phyloP scores from a whole-genome alignment of 768 basidiomycete genomes.

The Hygrophoropsis aurantiaca region DNA sequence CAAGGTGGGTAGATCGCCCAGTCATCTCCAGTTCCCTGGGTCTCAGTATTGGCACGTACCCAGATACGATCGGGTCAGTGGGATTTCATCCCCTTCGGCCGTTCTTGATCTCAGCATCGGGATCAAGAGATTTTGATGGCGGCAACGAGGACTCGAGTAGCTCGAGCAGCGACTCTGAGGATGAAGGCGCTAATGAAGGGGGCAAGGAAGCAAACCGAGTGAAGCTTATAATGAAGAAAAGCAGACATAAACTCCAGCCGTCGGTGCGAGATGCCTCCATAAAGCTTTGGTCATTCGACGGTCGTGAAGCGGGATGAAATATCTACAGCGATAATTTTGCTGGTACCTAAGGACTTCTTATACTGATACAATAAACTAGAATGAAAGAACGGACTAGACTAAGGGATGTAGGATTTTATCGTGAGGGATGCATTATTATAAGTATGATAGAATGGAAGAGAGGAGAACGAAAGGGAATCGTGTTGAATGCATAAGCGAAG shows the following conservation, averaged over 20 bases:
- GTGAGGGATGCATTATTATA: no score
- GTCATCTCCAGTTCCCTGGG: neutral
- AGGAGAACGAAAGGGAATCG: no score
- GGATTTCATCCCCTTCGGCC: constrained; percentile 69
- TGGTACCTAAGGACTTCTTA: no score
- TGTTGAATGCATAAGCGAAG: no score
- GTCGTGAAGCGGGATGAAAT: no score
- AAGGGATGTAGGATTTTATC: no score
- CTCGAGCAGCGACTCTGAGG: neutral
- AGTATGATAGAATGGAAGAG: no score
- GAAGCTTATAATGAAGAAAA: constrained; percentile 1
- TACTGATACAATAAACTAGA: no score
- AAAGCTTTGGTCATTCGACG: constrained; percentile 22
- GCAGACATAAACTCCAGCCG: constrained; percentile 15
- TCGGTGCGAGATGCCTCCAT: constrained; percentile 25
- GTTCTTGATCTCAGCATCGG: constrained; percentile 63
- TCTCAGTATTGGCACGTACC: neutral
- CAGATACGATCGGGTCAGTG: constrained; percentile 75
- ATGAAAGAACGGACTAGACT: no score
- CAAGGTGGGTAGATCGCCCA: neutral
- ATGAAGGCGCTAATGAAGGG: neutral
- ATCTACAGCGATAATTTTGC: no score
- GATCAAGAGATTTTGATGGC: constrained; percentile 68
- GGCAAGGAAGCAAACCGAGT: neutral
- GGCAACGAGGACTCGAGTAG: neutral